Evolutionary conservation across 257 asterid genomes (phyloP), one percentile per base, ranked within the genome.

Genomic region (Gentiana dahurica): DNA sequence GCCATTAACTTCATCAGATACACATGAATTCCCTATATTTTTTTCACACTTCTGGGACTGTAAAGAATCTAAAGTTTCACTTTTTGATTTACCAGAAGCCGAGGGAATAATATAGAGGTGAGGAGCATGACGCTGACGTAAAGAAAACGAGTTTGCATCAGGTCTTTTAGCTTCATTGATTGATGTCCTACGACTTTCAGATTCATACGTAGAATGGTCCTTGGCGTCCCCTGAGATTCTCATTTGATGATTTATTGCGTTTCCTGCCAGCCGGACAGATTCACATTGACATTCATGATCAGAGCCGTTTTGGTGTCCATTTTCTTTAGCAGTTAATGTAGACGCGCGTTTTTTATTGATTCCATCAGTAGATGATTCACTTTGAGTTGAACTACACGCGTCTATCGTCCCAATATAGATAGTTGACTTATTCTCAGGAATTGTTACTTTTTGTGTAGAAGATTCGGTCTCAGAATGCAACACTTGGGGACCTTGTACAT

Each of bases 401-500:
- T 62, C 57, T 34, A 3, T 5, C 5, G 36, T 44, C 36, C 33
- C 64, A 54, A 44, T 5, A 61, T 3, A 58, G 15, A 46, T 55
- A 8, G 12, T 34, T 52, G 70, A 60, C 47, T 63, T 55, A 49
- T 38, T 43, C 53, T 71, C 65, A 53, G 62, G 51, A 12, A 46
- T 51, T 34, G 45, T 55, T 34, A 34, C 68, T 41, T 75, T 72
- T 47, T 47, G 44, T 72, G 70, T 68, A 56, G 54, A 58, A 37
- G 61, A 49, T 41, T 57, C 72, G 4, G 43, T 43, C 54, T 66
- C 64, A 6, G 66, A 68, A 3, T 44, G 36, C 35, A 70, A 55
- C 48, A 43, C 74, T 48, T 56, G 59, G 53, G 73, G 57, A 62
- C 71, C 75, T 53, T 70, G 79, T 63, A 72, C 81, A 54, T 76